Percentiles rank a stretch among this genome's conserved stretches.
Conservation (phyloP, 768 basidiomycete genomes). For the Porpolomopsis calyptriformis region DNA sequence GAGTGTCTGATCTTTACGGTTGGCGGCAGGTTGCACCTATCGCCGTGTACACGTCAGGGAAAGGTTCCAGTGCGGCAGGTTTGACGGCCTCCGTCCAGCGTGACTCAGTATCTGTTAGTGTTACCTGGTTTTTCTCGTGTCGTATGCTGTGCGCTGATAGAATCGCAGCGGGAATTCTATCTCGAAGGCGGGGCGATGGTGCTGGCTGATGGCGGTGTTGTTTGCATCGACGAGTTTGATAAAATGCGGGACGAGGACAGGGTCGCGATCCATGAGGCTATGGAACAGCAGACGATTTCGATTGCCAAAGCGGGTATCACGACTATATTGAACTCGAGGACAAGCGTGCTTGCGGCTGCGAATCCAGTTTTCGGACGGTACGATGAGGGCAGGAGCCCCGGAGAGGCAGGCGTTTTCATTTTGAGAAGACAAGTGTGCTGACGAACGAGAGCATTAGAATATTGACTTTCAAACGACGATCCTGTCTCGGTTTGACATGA, state of each 20-base stretch:
- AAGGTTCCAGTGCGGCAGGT: conserved; percentile 97
- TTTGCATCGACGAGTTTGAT: conserved; percentile 99
- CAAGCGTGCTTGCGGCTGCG: conserved; percentile 91
- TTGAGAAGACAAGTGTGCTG: neutral
- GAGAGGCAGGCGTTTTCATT: conserved; percentile 49
- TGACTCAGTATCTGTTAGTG: conserved; percentile 75
- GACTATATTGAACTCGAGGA: conserved; percentile 90
- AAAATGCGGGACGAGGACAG: conserved; percentile 99
- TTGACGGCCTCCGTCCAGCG: conserved; percentile 95
- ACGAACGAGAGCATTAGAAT: conserved; percentile 38
- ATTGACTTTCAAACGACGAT: conserved; percentile 99
- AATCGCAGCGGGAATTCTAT: conserved; percentile 84
- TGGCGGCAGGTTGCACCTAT: conserved; percentile 78
- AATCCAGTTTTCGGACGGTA: conserved; percentile 98
- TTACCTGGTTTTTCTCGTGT: neutral
- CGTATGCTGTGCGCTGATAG: conserved; percentile 1
- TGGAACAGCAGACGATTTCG: conserved; percentile 99
- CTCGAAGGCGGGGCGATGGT: conserved; percentile 99
- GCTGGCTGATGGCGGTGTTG: conserved; percentile 93
- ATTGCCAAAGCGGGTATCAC: conserved; percentile 99
- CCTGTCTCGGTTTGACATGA: conserved; percentile 98
- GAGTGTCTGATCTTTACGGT: neutral
- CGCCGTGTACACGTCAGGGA: conserved; percentile 96
- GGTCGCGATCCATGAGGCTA: conserved; percentile 98
- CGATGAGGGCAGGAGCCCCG: conserved; percentile 91